phyloP scores from a whole-genome alignment of 768 basidiomycete species.

The Clitopilus passeckerianus region DNA sequence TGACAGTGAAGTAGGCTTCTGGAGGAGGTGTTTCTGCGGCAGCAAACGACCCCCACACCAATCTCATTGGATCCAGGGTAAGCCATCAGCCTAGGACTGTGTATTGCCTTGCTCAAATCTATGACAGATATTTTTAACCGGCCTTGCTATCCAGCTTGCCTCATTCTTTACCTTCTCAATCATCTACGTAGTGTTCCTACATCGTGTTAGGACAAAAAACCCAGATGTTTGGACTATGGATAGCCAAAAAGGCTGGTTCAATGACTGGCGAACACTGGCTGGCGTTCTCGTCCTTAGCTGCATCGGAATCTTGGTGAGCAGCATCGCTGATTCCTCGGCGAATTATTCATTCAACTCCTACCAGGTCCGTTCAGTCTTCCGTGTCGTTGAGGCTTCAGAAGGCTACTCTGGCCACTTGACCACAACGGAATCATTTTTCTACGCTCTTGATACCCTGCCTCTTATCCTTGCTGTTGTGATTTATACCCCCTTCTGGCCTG shows the following conservation, averaged over 20 bases:
- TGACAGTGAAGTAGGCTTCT: slow-evolving; percentile 27
- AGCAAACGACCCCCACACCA: slow-evolving; percentile 21
- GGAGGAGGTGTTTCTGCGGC: slow-evolving; percentile 45
- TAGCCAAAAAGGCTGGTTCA: slow-evolving; percentile 35
- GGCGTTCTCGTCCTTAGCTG: slow-evolving; percentile 49
- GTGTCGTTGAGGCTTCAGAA: slow-evolving; percentile 53
- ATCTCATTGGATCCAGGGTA: slow-evolving; percentile 29
- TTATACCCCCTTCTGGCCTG: slow-evolving; percentile 64
- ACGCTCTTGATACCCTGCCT: slow-evolving; percentile 61
- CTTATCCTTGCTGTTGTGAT: slow-evolving; percentile 54
- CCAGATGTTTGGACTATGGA: slow-evolving; percentile 36
- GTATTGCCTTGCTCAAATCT: slow-evolving; percentile 2
- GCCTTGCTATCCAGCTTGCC: slow-evolving; percentile 48
- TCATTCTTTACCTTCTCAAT: slow-evolving; percentile 47
- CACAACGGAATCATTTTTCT: slow-evolving; percentile 59
- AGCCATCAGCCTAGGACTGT: slow-evolving; percentile 9
- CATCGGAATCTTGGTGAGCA: slow-evolving; percentile 55
- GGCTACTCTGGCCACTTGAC: slow-evolving; percentile 58
- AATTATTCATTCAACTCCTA: not conserved
- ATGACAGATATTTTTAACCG: slow-evolving; percentile 48
- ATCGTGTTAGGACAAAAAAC: slow-evolving; percentile 36
- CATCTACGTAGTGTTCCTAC: slow-evolving; percentile 44
- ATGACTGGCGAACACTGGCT: slow-evolving; percentile 57
- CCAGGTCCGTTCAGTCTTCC: slow-evolving; percentile 62
- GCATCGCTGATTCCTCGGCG: not conserved